Base-by-base conservation (phyloP, 768 basidiomycete species). In the Suillus decipiens region DNA sequence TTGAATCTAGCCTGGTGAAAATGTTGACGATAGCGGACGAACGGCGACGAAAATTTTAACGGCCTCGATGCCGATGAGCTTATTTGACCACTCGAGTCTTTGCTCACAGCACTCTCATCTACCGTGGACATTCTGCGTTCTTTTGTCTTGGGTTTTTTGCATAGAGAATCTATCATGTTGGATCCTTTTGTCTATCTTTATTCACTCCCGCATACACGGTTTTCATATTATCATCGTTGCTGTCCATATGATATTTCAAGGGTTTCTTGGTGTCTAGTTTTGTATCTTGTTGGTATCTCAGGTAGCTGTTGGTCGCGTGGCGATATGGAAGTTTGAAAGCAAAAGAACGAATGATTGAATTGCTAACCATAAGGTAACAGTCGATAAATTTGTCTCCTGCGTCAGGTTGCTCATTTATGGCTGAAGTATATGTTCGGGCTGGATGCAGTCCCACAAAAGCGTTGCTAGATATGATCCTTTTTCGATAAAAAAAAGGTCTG, bases 1-100 rank as follows among this genome's bases (percentile, higher is more conserved):
- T 82, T 28, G 89, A 92, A 75, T 81, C 79, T 59, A 81, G 77
- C 65, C 65, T 83, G 24, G 76, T 75, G 65, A 71, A 69, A 24
- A 80, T 83, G 77, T 70, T 83, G 61, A 71, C 57, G 53, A 74
- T 80, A 58, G 82, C 81, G 2, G 76, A 77, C 41, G 81, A 79
- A 64, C 80, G 80, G 36, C 74, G 80, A 56, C 66, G 68, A 9
- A 34, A 60, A 28, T 22, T 24, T 19, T 33, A 45, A 56, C 10
- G 28, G 28, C 42, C 24, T 22, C 14, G 15, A 56, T 59, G 14
- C 6, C 47, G 19, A 31, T 31, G 28, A 28, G 28, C 17, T 10
- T 17, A 4, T 19, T 19, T 33, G 19, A 5, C 51, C 10, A 31
- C 28, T 28, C 3, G 28, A 28, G 28, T 28, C 50, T 17, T 51